Base-by-base conservation (phyloP, 2,329 filamentous ascomycete species). In the Paracorniculantispora psalliotae region DNA sequence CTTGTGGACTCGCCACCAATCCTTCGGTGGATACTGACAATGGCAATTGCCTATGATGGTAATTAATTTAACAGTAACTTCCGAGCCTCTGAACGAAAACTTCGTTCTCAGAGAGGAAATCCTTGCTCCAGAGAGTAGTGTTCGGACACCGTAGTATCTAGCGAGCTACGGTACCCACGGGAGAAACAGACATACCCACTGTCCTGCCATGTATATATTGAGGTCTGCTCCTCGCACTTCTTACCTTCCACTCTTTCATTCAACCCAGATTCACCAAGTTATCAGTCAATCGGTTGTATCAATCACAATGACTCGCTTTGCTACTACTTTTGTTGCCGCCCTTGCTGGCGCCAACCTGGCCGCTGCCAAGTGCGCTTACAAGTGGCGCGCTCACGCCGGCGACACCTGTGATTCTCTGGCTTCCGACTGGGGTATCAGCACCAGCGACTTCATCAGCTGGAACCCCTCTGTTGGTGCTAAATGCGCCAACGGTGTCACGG, bases 391-490 rank as follows among this genome's bases (percentile, higher is more conserved):
- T n/a, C 25, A 46, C 19, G 39, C 23, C 7, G 67, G 67, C 19
- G 68, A 67, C 60, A 69, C 68, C 21, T 71, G 68, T 57, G 59
- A 61, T n/a, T 63, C 62, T 50, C 64, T 71, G 50, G 59, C 62
- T 26, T 50, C 54, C 19, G 59, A 52, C 62, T 69, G 67, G 67
- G 67, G 63, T 13, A 17, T 67, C 30, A 59, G 58, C 7, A 59
- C 64, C 30, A 57, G 62, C 13, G 60, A 61, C 5, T 66, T 71
- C 25, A 59, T 63, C 57, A 56, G 58, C 7, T 60, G 67, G 61
- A 70, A 69, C 61, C 68, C 68, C 4, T 63, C 64, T 41, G 59
- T 66, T 28, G 58, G 63, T 23, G 28, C 41, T 15, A 26, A 53
- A 26, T 61, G 59, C 41, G 19, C 37, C n/a, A 47, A 25, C 25